A percentile compares a stretch with the other conserved stretches of the same genome.
phyloP scores from a whole-genome alignment of 2,329 filamentous ascomycete species.

The Cladosporium velox region DNA sequence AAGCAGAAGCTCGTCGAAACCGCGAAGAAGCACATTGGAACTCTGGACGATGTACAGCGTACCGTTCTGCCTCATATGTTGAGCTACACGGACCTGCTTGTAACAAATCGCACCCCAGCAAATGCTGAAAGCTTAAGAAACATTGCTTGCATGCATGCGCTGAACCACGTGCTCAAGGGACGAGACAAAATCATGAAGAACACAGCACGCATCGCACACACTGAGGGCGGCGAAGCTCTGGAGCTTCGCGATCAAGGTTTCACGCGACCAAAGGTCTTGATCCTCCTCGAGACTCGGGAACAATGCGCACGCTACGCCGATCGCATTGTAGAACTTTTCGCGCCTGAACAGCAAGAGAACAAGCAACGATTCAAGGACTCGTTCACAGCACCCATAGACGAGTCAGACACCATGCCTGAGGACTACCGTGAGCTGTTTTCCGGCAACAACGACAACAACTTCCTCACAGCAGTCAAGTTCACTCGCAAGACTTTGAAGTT shows the following conservation, averaged over 20 bases:
- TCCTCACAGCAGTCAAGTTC: slow-evolving; percentile 93
- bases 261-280: slow-evolving; percentile 88
- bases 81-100: slow-evolving; percentile 78
- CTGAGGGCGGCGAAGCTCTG: slow-evolving; percentile 61
- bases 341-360: slow-evolving; percentile 92
- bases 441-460: slow-evolving; percentile 97
- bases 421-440: slow-evolving; percentile 89
- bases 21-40: slow-evolving; percentile 55
- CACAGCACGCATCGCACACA: slow-evolving; percentile 73
- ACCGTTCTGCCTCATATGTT: slow-evolving; percentile 72
- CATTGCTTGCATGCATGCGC: slow-evolving; percentile 75
- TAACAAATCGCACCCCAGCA: slow-evolving; percentile 67
- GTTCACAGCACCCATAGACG: slow-evolving; percentile 70
- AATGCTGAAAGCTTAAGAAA: slow-evolving; percentile 71
- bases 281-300: slow-evolving; percentile 85
- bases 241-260: slow-evolving; percentile 93
- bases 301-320: slow-evolving; percentile 79
- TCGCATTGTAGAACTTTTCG: slow-evolving; percentile 71
- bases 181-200: slow-evolving; percentile 91
- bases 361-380: slow-evolving; percentile 86
- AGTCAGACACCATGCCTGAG: slow-evolving; percentile 72
- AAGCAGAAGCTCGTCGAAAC: slow-evolving; percentile 68
- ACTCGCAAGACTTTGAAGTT: slow-evolving; percentile 94
- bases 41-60: slow-evolving; percentile 64
- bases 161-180: slow-evolving; percentile 94